Base-by-base conservation (phyloP, 371 early-diverging fungal genomes). In the Chytridium lagenaria region DNA sequence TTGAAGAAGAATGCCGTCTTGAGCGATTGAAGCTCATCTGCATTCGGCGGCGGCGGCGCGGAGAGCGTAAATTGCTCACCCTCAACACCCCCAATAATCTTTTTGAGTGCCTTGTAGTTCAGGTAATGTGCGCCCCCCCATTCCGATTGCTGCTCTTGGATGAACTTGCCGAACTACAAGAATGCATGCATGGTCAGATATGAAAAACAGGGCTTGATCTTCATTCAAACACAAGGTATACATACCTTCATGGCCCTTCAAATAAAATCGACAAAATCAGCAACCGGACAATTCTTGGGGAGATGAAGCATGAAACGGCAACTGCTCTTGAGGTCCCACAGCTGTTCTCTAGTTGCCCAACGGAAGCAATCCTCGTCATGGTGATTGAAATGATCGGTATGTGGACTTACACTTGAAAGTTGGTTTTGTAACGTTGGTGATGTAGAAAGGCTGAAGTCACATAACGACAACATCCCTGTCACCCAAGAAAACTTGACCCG, bases 121-220 rank as follows among this genome's bases (percentile, higher is more conserved):
- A 97, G 86, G 78, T 95, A 95, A 79, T 95, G 94, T 1, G 80
- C 70, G 67, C 88, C 88, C 61, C 93, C 90, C 96, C 96, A 96
- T 86, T 96, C 96, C 63, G 93, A 87, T 77, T 92, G 93, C 78
- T 94, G 94, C 74, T 90, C 90, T 84, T 93, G 94, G 72, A 97
- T 95, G 83, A 92, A 94, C 84, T 97, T 97, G 83, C 97, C 97
- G 84, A 97, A 97, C 95, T 97, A 28, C 5, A 23, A 7, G 57
- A 57, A 22, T 7, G 26, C 57, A 57, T 23, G 57, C 7, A 23
- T 23, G 57, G 57, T 23, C 57, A 57, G 57, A 22, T n/a, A n/a
- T n/a, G n/a, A n/a, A n/a, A n/a, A n/a, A n/a, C n/a, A n/a, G n/a
- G n/a, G n/a, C n/a, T n/a, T n/a, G n/a, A n/a, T n/a, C n/a, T 30